Evolutionary conservation across 1,139 yeast genomes (phyloP), one percentile per base, ranked within the genome.

Genomic region (Yamadazyma membranifaciens): DNA sequence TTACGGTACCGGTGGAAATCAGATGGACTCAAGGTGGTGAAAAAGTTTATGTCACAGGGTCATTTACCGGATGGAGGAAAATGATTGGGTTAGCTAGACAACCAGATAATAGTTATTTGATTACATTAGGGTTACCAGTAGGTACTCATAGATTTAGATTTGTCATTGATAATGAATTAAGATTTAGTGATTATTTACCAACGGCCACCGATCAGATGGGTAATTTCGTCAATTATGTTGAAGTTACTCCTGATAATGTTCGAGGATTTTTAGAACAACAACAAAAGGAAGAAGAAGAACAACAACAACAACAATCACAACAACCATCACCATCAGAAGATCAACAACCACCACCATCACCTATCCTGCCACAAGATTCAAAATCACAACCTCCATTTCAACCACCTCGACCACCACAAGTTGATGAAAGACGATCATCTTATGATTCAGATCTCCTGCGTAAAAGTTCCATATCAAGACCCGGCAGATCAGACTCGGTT

Each of bases 11-110:
- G 0, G 84, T 91, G 1, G 89, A 85, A 43, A 83, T 92, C 40
- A 81, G 80, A 51, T 92, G 98, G 98, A 83, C 82, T 15, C 96
- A 91, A 62, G 97, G 97, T 10, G 98, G 98, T 45, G 79, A 79
- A 39, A 87, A 87, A 55, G 98, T 92, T 1, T 72, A 72, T 48
- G 75, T 72, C 4, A 72, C 78, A 9, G 78, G 78, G 2, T 69
- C 75, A 4, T 72, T 72, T 48, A 72, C 78, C 1, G 76, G 75
- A 4, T 72, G 78, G 78, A 60, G 76, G 43, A 72, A 72, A 48
- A 72, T 72, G 78, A 71, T 72, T 47, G 75, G 78, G 2, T 63
- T 72, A 43, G 72, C 76, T 26, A 78, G 75, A 47, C 80, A 76
- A 40, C 60, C 68, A 10, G 76, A 71, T 49, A 58, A 61, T 40